Percentiles rank a stretch among this genome's conserved stretches.
phyloP scores from a whole-genome alignment of 768 basidiomycete species.

The Rhizopogon roseolus region DNA sequence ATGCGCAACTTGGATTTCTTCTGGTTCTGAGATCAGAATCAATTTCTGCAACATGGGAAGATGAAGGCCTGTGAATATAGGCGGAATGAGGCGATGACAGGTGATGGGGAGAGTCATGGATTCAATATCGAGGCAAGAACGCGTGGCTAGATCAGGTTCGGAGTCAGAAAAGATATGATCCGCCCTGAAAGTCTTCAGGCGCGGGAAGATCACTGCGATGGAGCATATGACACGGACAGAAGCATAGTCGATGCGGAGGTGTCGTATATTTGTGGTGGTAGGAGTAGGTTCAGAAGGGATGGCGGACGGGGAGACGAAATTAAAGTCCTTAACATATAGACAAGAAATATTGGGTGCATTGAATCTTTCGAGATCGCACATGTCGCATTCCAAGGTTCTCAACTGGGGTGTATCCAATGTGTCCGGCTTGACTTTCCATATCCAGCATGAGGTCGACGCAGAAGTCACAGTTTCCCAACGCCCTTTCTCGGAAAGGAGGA shows the following conservation, averaged over 20 bases:
- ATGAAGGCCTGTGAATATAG: too few relatives aligned
- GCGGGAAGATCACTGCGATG: background rate
- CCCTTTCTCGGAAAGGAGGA: background rate
- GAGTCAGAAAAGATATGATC: too few relatives aligned
- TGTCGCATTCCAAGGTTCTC: background rate
- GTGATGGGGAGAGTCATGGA: background rate
- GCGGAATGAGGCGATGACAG: background rate
- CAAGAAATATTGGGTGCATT: background rate
- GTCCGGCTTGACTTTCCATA: background rate
- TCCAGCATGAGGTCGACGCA: too few relatives aligned
- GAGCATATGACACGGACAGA: background rate
- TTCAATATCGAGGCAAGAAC: background rate
- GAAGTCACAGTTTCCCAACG: background rate
- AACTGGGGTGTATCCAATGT: background rate
- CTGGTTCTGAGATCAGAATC: too few relatives aligned
- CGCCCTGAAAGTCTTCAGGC: background rate
- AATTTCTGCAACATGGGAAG: too few relatives aligned
- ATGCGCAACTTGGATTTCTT: too few relatives aligned
- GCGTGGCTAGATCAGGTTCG: background rate
- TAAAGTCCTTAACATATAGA: background rate
- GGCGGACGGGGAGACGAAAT: too few relatives aligned
- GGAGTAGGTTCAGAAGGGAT: background rate
- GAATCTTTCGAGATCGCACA: background rate
- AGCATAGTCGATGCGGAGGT: background rate
- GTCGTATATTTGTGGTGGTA: background rate